Conservation (phyloP, 2,329 filamentous ascomycete species). For the Colletotrichum viniferum region DNA sequence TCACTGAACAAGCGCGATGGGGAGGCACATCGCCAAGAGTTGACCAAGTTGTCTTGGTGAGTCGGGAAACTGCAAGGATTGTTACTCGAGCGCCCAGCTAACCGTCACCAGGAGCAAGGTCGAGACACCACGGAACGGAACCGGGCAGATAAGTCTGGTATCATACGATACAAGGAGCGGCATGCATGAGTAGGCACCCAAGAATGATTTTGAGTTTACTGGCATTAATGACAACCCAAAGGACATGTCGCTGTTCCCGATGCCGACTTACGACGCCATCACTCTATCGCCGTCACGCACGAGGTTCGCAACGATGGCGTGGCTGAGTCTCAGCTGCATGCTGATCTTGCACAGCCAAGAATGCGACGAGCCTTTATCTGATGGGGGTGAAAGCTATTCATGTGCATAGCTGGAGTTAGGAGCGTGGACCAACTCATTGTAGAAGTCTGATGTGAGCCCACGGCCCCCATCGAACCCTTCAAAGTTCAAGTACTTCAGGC, state of each 20-base stretch:
- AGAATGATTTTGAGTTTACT: not conserved
- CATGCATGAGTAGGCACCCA: not conserved
- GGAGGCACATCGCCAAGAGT: not conserved
- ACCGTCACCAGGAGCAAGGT: not conserved
- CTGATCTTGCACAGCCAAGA: not conserved
- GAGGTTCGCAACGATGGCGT: not conserved
- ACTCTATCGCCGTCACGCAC: not conserved
- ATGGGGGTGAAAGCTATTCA: not conserved
- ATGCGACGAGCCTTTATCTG: not conserved
- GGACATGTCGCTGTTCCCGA: not conserved
- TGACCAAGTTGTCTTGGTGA: not conserved
- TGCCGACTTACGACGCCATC: not conserved
- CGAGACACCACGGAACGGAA: not conserved
- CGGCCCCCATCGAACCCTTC: not conserved
- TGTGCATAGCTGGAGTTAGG: not conserved
- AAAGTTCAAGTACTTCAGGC: not conserved
- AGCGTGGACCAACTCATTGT: not conserved
- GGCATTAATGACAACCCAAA: not conserved
- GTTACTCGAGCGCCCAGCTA: not conserved
- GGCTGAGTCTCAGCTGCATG: not conserved
- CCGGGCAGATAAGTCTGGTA: not conserved
- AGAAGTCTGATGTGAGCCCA: not conserved
- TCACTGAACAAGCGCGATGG: not conserved
- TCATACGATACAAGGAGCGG: not conserved
- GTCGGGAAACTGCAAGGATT: not conserved